Evolutionary conservation across 208 protist genomes (phyloP).

Genomic region (Wallacemonas rigidus): DNA sequence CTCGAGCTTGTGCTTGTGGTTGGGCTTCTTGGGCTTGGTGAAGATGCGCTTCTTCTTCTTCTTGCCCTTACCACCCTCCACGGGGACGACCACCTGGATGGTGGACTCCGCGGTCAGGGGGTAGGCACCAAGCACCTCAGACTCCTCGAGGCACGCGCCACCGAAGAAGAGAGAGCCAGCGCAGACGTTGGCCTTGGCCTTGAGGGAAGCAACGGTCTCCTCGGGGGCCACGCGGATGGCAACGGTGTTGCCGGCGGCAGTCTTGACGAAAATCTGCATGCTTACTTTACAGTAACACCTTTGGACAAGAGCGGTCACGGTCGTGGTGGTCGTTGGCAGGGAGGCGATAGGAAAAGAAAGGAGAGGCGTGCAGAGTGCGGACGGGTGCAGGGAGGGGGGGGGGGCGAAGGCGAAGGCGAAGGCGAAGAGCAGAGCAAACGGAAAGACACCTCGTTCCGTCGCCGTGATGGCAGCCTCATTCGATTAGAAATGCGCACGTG

Average conservation of each 20-base stretch:
- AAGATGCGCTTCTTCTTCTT: constrained; percentile 99
- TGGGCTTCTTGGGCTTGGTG: constrained; percentile 99
- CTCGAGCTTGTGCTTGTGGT: constrained; percentile 98
- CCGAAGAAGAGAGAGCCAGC: constrained; percentile 88
- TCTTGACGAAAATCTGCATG: constrained; percentile 96
- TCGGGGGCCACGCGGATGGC: constrained; percentile 81
- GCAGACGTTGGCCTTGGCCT: constrained; percentile 73
- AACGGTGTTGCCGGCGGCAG: constrained; percentile 86
- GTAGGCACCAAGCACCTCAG: constrained; percentile 66
- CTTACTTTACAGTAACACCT: constrained; percentile 69
- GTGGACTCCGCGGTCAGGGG: constrained; percentile 86
- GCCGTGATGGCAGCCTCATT: too few relatives aligned
- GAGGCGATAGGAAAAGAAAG: neutral
- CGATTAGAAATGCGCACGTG: too few relatives aligned
- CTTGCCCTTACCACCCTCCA: constrained; percentile 95
- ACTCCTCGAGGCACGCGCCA: constrained; percentile 86
- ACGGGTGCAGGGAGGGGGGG: too few relatives aligned
- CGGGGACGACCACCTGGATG: constrained; percentile 85
- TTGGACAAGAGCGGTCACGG: constrained; percentile 75
- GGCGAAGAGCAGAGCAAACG: too few relatives aligned
- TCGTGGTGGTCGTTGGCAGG: constrained; percentile 92
- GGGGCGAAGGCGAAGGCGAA: too few relatives aligned
- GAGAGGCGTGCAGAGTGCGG: neutral
- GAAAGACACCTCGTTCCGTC: too few relatives aligned
- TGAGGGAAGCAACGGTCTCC: constrained; percentile 86